A percentile compares a stretch with the other conserved stretches of the same genome.
Evolutionary conservation across 805 yeast genomes (phyloP).

Genomic region (Yarrowia bubula): DNA sequence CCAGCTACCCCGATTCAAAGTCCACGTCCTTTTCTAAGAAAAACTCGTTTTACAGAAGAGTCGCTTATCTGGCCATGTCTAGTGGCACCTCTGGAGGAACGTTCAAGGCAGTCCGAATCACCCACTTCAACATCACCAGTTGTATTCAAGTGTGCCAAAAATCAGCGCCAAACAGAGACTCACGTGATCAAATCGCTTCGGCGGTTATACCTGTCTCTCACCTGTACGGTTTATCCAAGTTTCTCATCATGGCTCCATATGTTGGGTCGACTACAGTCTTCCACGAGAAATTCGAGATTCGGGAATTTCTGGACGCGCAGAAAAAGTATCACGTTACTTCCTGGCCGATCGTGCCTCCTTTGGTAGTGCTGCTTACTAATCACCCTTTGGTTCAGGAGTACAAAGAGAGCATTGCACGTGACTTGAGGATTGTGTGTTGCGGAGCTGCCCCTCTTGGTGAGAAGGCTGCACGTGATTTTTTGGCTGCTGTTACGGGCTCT

Average conservation of each 20-base stretch:
- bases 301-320: constrained; percentile 34
- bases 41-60: background rate
- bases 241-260: constrained; percentile 33
- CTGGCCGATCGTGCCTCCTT: constrained; percentile 46
- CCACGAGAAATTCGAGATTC: constrained; percentile 40
- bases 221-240: constrained; percentile 37
- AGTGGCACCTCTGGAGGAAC: constrained; percentile 1
- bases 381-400: constrained; percentile 46
- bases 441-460: constrained; percentile 50
- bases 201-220: constrained; percentile 39
- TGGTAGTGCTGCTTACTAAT: constrained; percentile 47
- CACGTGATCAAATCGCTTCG: constrained; percentile 35
- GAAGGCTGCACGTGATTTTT: background rate
- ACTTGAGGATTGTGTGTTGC: constrained; percentile 43
- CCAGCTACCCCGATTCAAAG: background rate
- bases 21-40: background rate
- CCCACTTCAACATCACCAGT: constrained; percentile 43
- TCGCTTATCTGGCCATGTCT: constrained; percentile 6
- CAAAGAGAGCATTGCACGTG: constrained; percentile 43
- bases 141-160: constrained; percentile 9
- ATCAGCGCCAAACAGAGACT: background rate
- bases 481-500: constrained; percentile 11
- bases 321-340: constrained; percentile 40
- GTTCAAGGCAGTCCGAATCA: constrained; percentile 2
- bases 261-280: constrained; percentile 33